Conservation (phyloP, 345 rosid species). For the Brassica nigra region DNA sequence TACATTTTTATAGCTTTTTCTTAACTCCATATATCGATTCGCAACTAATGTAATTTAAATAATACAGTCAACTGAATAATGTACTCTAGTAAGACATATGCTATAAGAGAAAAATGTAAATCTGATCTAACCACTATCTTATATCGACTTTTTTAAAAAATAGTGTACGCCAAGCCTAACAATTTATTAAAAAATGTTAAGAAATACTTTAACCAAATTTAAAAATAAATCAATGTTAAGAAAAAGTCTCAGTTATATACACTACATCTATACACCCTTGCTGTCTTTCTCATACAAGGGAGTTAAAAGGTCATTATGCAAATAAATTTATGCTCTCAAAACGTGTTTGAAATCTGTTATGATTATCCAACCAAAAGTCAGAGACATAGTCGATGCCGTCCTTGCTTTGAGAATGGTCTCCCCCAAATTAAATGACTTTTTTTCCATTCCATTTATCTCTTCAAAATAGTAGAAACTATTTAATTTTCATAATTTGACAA, state of each 20-base stretch:
- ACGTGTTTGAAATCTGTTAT: constrained; percentile 1
- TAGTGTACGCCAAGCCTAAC: neutral
- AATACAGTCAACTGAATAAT: neutral
- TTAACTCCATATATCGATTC: neutral
- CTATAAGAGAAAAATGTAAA: neutral
- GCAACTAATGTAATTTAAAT: neutral
- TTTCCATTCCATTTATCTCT: neutral
- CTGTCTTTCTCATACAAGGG: neutral
- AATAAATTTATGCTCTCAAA: neutral
- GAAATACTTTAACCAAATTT: neutral
- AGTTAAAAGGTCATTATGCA: neutral
- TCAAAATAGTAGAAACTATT: neutral
- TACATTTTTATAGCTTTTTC: neutral
- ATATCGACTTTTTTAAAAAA: neutral
- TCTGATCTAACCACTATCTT: neutral
- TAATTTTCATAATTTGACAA: neutral
- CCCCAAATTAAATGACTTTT: neutral
- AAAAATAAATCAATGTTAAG: neutral
- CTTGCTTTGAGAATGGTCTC: constrained; percentile 7
- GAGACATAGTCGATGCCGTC: constrained; percentile 2
- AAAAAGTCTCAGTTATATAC: neutral
- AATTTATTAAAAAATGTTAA: neutral
- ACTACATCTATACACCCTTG: neutral
- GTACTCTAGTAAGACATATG: neutral
- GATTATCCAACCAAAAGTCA: neutral